Base-by-base conservation (phyloP, 768 basidiomycete genomes). In the Tylopilus plumbeoviolaceoides region DNA sequence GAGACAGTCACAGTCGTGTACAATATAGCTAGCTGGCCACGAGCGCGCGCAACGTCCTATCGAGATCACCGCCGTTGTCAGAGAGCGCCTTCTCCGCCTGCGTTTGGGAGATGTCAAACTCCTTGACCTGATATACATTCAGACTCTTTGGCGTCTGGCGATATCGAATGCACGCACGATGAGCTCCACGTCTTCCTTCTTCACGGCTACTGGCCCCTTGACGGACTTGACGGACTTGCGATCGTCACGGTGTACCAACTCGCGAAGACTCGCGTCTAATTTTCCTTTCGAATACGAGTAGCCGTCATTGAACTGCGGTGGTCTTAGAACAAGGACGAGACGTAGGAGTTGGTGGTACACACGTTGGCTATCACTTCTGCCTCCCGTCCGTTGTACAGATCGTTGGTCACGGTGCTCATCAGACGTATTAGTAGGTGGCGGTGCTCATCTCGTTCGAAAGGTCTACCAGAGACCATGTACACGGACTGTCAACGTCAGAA, bases 181-280 rank as follows among this genome's bases (percentile, higher is more conserved):
- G 1, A 63, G 9, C 11, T 70, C 59, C 14, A 68, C 46, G 35
- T 69, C 68, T 15, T 71, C 68, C 14, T 63, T 66, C 45, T 61
- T 70, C 45, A 58, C 54, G 18, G 42, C 39, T n/a, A 48, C 52
- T 39, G 51, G 57, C 33, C 52, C 31, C 31, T 71, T 71, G 50
- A 51, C 17, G 0, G 82, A 71, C 60, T 87, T 91, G 48, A 79
- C 78, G 12, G 78, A 71, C 36, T 84, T 78, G 18, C 75, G 73
- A 7, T 78, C 71, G 30, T 30, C 30, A 30, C 30, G 30, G 1
- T 45, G 48, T 3, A 76, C 63, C 27, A 83, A 76, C 70, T 81
- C 87, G 41, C 85, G 81, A 46, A 68, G 57, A 48, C 69, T 70
- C 43, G 69, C 70, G 21, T 71, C 68, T 10, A 71, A 60, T 31